phyloP scores from a whole-genome alignment of 192 early-diverging fungal species.

The Lunasporangiospora selenospora region DNA sequence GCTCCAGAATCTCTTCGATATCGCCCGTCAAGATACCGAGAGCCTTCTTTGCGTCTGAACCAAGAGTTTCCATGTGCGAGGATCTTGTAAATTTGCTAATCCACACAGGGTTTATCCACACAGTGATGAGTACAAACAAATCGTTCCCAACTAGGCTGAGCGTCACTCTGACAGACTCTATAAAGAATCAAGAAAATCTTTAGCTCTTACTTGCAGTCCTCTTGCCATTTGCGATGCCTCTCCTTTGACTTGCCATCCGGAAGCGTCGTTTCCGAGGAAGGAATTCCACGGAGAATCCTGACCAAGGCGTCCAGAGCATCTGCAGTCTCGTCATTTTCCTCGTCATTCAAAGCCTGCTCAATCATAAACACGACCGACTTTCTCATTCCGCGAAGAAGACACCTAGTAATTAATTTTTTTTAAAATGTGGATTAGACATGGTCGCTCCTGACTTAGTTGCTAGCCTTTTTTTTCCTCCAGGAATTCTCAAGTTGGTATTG shows the following conservation, averaged over 20 bases:
- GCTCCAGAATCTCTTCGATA: slow-evolving; percentile 41
- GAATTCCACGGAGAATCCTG: slow-evolving; percentile 13
- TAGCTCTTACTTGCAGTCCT: slow-evolving; percentile 27
- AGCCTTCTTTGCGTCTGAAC: slow-evolving; percentile 4
- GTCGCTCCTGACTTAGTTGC: too few species aligned
- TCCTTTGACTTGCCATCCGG: slow-evolving; percentile 6
- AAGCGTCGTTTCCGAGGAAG: slow-evolving; percentile 7
- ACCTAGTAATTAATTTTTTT: too few species aligned
- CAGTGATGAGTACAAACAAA: not conserved
- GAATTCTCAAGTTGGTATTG: too few species aligned
- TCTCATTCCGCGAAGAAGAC: slow-evolving; percentile 30
- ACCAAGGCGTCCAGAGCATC: slow-evolving; percentile 22
- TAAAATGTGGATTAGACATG: too few species aligned
- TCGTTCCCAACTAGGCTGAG: too few species aligned
- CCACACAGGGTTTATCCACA: too few species aligned
- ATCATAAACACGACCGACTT: slow-evolving; percentile 22
- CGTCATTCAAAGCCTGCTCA: slow-evolving; percentile 33
- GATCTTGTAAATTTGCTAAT: slow-evolving; percentile 28
- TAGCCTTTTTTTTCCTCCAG: too few species aligned
- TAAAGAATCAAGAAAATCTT: not conserved
- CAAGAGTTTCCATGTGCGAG: slow-evolving; percentile 7
- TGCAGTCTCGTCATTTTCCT: slow-evolving; percentile 18
- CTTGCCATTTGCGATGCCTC: slow-evolving; percentile 23
- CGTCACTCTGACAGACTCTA: too few species aligned
- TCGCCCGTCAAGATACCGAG: slow-evolving; percentile 42